Evolutionary conservation across 257 asterid species (phyloP).

Genomic region (Solanum pennellii): DNA sequence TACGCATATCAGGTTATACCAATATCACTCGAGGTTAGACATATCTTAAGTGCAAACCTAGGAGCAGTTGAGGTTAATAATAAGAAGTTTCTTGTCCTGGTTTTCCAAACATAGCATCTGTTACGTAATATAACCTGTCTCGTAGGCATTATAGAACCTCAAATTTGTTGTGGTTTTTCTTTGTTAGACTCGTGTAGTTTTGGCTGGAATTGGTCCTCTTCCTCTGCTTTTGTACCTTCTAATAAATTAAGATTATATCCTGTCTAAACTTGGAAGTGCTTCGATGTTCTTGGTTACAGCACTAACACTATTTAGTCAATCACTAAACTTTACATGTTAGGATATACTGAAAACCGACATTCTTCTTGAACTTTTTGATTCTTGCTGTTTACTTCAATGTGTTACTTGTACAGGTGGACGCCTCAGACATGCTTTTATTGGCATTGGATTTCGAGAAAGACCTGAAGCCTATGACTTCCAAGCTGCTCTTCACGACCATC

Average conservation of each 20-base stretch:
- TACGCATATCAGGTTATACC: not conserved
- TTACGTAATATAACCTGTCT: not conserved
- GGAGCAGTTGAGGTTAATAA: not conserved
- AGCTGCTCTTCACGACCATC: constrained; percentile 98
- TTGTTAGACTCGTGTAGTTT: not conserved
- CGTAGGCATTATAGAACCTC: not conserved
- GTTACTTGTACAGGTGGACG: constrained; percentile 54
- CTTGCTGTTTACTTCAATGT: not conserved
- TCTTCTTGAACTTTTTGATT: not conserved
- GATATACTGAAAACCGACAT: not conserved
- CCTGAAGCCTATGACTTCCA: constrained; percentile 95
- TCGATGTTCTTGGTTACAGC: not conserved
- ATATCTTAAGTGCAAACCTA: not conserved
- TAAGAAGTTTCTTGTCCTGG: not conserved
- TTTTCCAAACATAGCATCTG: not conserved
- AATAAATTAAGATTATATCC: not conserved
- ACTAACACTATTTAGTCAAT: not conserved
- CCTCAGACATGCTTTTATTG: constrained; percentile 96
- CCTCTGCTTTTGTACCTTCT: not conserved
- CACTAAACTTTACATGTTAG: not conserved
- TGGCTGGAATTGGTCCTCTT: not conserved
- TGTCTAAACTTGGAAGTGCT: not conserved
- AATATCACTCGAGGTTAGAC: not conserved
- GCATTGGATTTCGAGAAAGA: constrained; percentile 97
- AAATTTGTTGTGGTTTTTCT: not conserved